Conservation (phyloP, 148 eudicot genomes). For the Polygonum maritimum region DNA sequence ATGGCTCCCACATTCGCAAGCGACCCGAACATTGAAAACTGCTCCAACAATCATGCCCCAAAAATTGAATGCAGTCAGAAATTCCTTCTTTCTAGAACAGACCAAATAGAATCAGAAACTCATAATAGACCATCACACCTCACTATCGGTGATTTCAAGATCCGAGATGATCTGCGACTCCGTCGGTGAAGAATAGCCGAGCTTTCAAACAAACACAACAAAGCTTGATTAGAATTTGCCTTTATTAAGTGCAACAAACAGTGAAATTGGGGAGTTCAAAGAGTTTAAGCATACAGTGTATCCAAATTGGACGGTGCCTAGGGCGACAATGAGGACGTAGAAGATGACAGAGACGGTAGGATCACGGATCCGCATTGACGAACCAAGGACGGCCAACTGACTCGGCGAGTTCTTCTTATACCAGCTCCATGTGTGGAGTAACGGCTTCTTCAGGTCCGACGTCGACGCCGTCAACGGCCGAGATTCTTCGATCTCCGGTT, state of each 20-base stretch:
- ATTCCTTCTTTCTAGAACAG: background rate
- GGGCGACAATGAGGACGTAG: constrained; percentile 64
- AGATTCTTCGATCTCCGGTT: background rate
- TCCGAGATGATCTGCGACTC: constrained; percentile 58
- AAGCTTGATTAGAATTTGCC: background rate
- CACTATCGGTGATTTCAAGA: constrained; percentile 53
- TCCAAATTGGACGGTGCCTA: constrained; percentile 84
- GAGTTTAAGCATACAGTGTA: constrained; percentile 38
- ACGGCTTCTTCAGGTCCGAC: constrained; percentile 55
- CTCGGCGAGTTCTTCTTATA: constrained; percentile 44
- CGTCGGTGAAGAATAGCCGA: constrained; percentile 87
- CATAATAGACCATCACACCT: constrained; percentile 26
- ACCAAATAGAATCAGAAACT: background rate
- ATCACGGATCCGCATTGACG: constrained; percentile 48
- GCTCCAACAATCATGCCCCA: constrained; percentile 2
- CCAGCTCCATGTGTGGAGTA: constrained; percentile 85
- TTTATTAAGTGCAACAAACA: background rate
- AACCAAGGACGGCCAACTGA: constrained; percentile 50
- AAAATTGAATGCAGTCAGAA: background rate
- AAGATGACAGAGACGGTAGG: constrained; percentile 51
- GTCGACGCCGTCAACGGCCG: constrained; percentile 13
- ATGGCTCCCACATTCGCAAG: constrained; percentile 88
- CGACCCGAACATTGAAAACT: constrained; percentile 87
- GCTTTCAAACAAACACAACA: constrained; percentile 24
- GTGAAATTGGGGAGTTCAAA: background rate